phyloP scores from a whole-genome alignment of 805 yeast species.

The Cyberlindnera saturnus region DNA sequence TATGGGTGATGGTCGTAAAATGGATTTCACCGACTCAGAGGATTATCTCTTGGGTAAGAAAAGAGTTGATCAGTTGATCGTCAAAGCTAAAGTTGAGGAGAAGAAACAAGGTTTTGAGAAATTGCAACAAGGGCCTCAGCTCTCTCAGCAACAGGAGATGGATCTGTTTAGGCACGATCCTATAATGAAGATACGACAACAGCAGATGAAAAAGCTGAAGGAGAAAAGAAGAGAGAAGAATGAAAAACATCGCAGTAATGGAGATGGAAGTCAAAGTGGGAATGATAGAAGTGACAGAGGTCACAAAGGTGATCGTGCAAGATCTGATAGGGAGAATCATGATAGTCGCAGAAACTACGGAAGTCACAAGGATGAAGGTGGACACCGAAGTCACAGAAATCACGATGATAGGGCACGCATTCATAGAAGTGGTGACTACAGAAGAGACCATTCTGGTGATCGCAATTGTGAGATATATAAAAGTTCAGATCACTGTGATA shows the following conservation, averaged over 20 bases:
- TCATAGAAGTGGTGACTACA: too few species aligned
- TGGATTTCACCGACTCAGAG: conserved; percentile 29
- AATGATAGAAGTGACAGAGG: conserved; percentile 3
- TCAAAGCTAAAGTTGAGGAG: conserved; percentile 15
- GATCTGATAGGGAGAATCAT: neutral
- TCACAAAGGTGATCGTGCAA: conserved; percentile 3
- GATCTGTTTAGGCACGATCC: conserved; percentile 33
- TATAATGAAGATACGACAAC: conserved; percentile 15
- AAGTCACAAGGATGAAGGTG: too few species aligned
- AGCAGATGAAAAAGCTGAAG: conserved; percentile 16
- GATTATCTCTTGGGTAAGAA: conserved; percentile 49
- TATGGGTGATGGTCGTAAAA: conserved; percentile 23
- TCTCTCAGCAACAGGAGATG: conserved; percentile 33
- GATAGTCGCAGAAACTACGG: too few species aligned
- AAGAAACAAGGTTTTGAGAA: conserved; percentile 23
- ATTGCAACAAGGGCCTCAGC: conserved; percentile 12
- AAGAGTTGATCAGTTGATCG: conserved; percentile 34
- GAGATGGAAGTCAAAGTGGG: conserved; percentile 1
- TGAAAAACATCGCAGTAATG: conserved; percentile 4
- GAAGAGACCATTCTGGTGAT: too few species aligned
- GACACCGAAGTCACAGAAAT: too few species aligned
- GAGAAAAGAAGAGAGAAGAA: conserved; percentile 21
- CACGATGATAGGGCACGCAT: too few species aligned
- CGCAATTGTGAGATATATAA: too few species aligned
- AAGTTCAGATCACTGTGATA: too few species aligned